Percentiles rank a stretch among this genome's conserved stretches.
These are phyloP conservation scores for Capsella rubella DNA, from an alignment of 441 rosid species.

Conservation along the genomic window DNA sequence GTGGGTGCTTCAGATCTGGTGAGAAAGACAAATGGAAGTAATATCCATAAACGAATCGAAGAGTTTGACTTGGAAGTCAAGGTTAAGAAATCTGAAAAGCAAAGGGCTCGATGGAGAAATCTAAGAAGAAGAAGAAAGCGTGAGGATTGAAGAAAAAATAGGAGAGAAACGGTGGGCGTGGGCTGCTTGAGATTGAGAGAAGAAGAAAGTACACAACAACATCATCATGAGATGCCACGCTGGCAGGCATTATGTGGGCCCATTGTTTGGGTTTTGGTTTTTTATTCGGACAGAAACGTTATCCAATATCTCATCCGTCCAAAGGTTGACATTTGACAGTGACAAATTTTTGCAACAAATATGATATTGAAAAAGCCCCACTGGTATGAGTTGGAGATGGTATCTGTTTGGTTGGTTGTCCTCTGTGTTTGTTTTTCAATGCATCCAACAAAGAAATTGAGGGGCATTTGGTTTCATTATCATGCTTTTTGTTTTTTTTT, in stretches of 20 bases:
- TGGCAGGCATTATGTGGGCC: conserved; percentile 36
- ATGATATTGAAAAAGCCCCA: not conserved
- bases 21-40: not conserved
- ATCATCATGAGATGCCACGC: conserved; percentile 18
- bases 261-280: not conserved
- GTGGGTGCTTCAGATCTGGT: conserved; percentile 36
- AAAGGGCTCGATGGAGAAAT: conserved; percentile 21
- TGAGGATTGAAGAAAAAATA: conserved; percentile 15
- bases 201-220: too few relatives aligned
- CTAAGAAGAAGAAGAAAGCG: not conserved
- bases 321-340: not conserved
- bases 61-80: conserved; percentile 28
- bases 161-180: conserved; percentile 30
- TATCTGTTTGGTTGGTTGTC: too few relatives aligned
- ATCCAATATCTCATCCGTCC: conserved; percentile 3
- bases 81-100: not conserved
- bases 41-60: not conserved
- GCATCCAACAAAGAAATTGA: too few relatives aligned
- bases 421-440: too few relatives aligned
- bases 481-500: too few relatives aligned
- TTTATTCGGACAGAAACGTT: not conserved
- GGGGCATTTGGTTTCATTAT: not conserved
- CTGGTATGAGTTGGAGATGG: not conserved
- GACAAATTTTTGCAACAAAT: not conserved
- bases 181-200: not conserved